These are phyloP conservation scores for Mycena belliarum DNA, from an alignment of 768 basidiomycete species.

Conservation along the genomic window DNA sequence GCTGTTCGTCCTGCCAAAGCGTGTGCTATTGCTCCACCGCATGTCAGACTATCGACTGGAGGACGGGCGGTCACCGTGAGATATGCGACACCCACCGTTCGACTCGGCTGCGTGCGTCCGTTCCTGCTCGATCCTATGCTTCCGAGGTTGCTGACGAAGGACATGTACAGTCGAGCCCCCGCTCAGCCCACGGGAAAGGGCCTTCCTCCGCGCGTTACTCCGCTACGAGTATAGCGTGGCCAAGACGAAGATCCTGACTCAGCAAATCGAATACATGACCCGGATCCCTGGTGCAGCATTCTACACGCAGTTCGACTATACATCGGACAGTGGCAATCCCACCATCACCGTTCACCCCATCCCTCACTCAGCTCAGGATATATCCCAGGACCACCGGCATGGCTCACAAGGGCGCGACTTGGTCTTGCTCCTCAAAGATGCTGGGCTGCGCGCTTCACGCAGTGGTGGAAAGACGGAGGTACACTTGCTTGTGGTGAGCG, in stretches of 20 bases:
- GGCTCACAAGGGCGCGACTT: background rate
- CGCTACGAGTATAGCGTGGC: too few relatives aligned
- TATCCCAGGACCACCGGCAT: background rate
- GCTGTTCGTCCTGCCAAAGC: background rate
- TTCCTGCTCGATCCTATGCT: too few relatives aligned
- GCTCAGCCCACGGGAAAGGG: too few relatives aligned
- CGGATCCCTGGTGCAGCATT: too few relatives aligned
- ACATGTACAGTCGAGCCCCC: too few relatives aligned
- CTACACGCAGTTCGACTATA: too few relatives aligned
- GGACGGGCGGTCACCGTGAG: background rate
- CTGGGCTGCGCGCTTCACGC: background rate
- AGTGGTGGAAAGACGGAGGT: background rate
- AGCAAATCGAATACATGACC: too few relatives aligned
- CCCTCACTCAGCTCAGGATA: too few relatives aligned
- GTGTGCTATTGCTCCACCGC: background rate
- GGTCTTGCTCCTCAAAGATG: background rate
- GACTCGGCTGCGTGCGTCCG: background rate
- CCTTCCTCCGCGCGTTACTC: too few relatives aligned
- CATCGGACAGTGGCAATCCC: too few relatives aligned
- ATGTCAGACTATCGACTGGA: conserved; percentile 3
- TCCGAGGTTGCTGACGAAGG: too few relatives aligned
- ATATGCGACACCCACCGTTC: background rate
- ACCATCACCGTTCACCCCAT: background rate
- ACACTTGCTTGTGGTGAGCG: background rate
- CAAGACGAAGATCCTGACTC: too few relatives aligned